phyloP scores from a whole-genome alignment of 306 rosid genomes.

The Pyrus pyrifolia region DNA sequence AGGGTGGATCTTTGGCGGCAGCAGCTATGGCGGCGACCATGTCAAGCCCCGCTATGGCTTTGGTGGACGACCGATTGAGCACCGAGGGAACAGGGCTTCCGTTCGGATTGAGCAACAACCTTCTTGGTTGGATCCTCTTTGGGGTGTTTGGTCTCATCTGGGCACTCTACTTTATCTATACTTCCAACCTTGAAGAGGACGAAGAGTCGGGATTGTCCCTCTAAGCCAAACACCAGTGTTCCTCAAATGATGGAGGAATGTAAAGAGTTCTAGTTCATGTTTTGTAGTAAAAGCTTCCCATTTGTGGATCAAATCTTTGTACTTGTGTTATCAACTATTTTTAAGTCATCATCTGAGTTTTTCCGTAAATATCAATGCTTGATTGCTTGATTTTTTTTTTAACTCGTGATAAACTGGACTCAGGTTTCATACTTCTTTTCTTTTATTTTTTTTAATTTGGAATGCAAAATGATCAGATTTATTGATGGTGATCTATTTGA shows the following conservation, averaged over 20 bases:
- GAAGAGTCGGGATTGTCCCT: conserved; percentile 95
- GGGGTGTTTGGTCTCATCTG: conserved; percentile 77
- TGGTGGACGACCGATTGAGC: conserved; percentile 87
- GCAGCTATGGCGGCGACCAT: conserved; percentile 52
- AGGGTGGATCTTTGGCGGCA: conserved; percentile 56
- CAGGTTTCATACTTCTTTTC: background rate
- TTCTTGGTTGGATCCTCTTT: conserved; percentile 74
- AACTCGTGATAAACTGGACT: background rate
- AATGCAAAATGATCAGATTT: background rate
- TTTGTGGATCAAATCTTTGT: conserved; percentile 1
- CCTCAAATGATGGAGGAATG: conserved; percentile 12
- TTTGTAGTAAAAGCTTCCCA: conserved; percentile 15
- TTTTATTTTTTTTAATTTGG: background rate
- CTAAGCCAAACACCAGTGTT: conserved; percentile 10
- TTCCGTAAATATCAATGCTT: background rate
- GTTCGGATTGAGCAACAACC: conserved; percentile 88
- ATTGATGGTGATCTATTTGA: no score
- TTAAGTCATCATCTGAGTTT: background rate
- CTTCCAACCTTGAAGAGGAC: conserved; percentile 74
- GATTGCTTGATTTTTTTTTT: background rate
- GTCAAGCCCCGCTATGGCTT: conserved; percentile 81
- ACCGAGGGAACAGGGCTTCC: conserved; percentile 99
- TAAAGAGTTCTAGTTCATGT: conserved; percentile 23
- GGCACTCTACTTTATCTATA: conserved; percentile 48
- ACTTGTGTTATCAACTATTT: conserved; percentile 8